These are phyloP conservation scores for Clitopilus hobsonii DNA, from an alignment of 768 basidiomycete species.

Conservation along the genomic window DNA sequence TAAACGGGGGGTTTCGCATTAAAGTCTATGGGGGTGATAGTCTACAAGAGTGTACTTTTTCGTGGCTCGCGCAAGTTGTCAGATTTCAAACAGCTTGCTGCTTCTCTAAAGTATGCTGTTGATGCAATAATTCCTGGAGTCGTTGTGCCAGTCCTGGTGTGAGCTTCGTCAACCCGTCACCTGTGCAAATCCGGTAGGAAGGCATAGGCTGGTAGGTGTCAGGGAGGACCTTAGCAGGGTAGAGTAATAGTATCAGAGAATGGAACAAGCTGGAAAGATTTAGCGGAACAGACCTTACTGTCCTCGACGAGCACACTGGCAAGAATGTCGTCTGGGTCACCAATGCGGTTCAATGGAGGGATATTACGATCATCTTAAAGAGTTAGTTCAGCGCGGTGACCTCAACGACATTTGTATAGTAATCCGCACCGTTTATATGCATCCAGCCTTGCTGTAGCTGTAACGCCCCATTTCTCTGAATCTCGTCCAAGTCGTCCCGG, in stretches of 20 bases:
- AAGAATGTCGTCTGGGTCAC: constrained; percentile 82
- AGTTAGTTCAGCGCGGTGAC: too few relatives aligned
- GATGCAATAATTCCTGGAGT: constrained; percentile 35
- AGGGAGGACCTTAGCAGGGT: constrained; percentile 43
- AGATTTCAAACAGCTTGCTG: constrained; percentile 2
- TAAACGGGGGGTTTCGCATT: too few relatives aligned
- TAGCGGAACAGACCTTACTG: constrained; percentile 47
- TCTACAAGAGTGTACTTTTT: not conserved
- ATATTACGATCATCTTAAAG: constrained; percentile 77
- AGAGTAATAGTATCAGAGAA: not conserved
- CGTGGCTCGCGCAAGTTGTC: not conserved
- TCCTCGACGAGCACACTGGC: constrained; percentile 69
- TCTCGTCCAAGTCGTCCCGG: constrained; percentile 54
- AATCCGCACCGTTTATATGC: constrained; percentile 61
- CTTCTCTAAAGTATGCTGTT: constrained; percentile 25
- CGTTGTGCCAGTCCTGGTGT: constrained; percentile 59
- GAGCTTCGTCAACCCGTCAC: constrained; percentile 64
- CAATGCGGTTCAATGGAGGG: constrained; percentile 70
- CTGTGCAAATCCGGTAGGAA: constrained; percentile 74
- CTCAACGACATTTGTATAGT: not conserved
- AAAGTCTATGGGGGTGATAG: too few relatives aligned
- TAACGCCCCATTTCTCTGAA: constrained; percentile 59
- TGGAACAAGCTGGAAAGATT: not conserved
- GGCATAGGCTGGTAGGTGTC: constrained; percentile 85
- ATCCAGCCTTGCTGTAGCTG: constrained; percentile 79